Evolutionary conservation across 2,329 filamentous ascomycete genomes (phyloP), one percentile per base, ranked within the genome.

Genomic region (Simplicillium aogashimaense): DNA sequence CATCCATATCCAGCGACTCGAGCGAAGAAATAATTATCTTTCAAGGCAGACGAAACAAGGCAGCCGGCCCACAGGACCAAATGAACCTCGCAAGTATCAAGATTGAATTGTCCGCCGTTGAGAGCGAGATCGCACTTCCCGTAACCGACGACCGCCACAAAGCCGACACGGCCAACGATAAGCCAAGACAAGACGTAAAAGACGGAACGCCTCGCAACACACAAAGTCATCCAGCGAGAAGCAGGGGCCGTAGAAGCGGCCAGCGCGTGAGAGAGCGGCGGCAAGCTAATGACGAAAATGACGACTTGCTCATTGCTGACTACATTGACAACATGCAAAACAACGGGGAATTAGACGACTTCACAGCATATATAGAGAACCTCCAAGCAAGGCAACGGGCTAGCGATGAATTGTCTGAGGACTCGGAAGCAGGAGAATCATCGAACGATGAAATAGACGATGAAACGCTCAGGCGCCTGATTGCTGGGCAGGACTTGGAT

Each of bases 1-100:
- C 20, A 25, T 25, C 20, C 20, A 25, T 25, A 25, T 25, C 20
- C 29, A 54, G 44, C 36, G 85, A 82, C 0, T 83, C 81, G 51
- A 83, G 60, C 10, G 59, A 85, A 36, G 86, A 95, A 47, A 65
- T 86, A 5, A 78, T 88, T 36, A 52, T 86, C 0, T 86, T 85
- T 53, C 72, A 66, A 43, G 78, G 78, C 10, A 52, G 50, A 31
- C n/a, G 29, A 7, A 37, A 37, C 17, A 14, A 18, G 3, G 11
- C 3, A 7, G 16, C 16, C 30, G 13, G 25, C 7, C 30, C 12
- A 13, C 38, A 20, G 3, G 31, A 41, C 18, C 35, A 25, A 3
- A 52, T 55, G 28, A 47, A 43, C 29, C 48, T 56, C 43, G 14
- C 42, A 7, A 50, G 53, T n/a, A 56, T 66, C 29, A 50, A 54